Evolutionary conservation across 441 rosid species (phyloP).

Genomic region (Biscutella laevigata): DNA sequence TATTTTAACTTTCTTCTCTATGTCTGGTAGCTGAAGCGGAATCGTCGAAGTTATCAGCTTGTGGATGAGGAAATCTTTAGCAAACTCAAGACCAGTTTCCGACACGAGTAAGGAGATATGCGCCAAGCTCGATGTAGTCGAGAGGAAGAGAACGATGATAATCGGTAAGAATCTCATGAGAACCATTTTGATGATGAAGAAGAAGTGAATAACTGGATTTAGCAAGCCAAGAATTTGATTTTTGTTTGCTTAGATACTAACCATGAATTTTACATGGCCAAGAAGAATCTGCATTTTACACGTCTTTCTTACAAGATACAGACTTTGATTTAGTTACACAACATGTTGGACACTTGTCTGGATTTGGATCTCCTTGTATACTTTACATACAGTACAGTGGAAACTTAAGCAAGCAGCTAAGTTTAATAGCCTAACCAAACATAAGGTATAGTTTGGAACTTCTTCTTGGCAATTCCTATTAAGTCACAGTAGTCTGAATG

Average conservation of each 20-base stretch:
- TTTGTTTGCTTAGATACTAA: not conserved
- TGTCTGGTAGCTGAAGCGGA: constrained; percentile 50
- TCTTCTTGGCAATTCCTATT: constrained; percentile 61
- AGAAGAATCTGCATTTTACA: not conserved
- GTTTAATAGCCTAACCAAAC: constrained; percentile 53
- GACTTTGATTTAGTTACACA: not conserved
- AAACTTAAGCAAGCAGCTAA: not conserved
- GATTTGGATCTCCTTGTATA: not conserved
- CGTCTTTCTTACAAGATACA: constrained; percentile 20
- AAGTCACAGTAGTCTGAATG: constrained; percentile 54
- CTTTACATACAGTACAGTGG: not conserved
- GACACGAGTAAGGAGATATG: constrained; percentile 43
- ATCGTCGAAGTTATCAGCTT: constrained; percentile 46
- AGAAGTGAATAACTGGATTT: not conserved
- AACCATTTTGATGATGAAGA: constrained; percentile 23
- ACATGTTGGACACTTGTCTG: not conserved
- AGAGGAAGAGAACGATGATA: constrained; percentile 20
- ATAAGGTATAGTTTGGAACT: constrained; percentile 65
- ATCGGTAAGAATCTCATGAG: constrained; percentile 18
- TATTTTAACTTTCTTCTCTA: constrained; percentile 48
- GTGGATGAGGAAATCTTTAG: constrained; percentile 41
- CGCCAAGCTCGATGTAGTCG: constrained; percentile 27
- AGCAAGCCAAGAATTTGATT: constrained; percentile 1
- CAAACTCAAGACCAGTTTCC: constrained; percentile 53
- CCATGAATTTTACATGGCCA: constrained; percentile 17